Conservation (phyloP, 352 stramenopile species). For the Pythium sp. region DNA sequence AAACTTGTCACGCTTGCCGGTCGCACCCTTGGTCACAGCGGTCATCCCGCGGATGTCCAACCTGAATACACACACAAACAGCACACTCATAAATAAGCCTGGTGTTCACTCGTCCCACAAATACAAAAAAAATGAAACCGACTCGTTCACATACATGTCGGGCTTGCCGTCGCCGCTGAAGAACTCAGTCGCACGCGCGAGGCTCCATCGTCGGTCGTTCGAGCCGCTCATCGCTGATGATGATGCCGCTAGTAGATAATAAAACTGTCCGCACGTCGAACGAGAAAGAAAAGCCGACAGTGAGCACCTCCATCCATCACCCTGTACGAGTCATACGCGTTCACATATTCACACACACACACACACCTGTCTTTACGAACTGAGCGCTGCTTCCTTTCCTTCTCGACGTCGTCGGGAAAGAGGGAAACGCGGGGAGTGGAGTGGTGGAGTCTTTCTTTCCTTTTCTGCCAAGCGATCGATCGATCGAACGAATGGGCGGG, state of each 20-base stretch:
- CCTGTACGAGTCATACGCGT: not conserved
- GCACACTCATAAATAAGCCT: not conserved
- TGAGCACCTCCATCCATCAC: not conserved
- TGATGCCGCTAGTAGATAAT: constrained; percentile 7
- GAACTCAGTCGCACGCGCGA: constrained; percentile 84
- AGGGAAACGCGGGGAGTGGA: not conserved
- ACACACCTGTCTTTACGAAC: not conserved
- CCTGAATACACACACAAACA: constrained; percentile 29
- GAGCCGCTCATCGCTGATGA: constrained; percentile 44
- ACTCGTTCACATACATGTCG: constrained; percentile 53
- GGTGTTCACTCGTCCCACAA: not conserved
- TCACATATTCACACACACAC: not conserved
- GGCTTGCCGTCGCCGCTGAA: constrained; percentile 86
- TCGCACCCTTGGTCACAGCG: constrained; percentile 78
- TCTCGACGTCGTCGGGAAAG: not conserved
- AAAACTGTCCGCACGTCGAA: not conserved
- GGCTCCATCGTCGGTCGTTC: constrained; percentile 78
- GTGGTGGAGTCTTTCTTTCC: not conserved
- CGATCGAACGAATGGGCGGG: not conserved
- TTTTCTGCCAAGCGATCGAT: not conserved
- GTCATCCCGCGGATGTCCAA: constrained; percentile 87
- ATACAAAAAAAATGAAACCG: not conserved
- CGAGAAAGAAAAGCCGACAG: constrained; percentile 3
- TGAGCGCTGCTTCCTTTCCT: not conserved
- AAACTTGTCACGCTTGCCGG: constrained; percentile 87